Conservation (phyloP, 805 yeast species). For the Candida ponderosae region DNA sequence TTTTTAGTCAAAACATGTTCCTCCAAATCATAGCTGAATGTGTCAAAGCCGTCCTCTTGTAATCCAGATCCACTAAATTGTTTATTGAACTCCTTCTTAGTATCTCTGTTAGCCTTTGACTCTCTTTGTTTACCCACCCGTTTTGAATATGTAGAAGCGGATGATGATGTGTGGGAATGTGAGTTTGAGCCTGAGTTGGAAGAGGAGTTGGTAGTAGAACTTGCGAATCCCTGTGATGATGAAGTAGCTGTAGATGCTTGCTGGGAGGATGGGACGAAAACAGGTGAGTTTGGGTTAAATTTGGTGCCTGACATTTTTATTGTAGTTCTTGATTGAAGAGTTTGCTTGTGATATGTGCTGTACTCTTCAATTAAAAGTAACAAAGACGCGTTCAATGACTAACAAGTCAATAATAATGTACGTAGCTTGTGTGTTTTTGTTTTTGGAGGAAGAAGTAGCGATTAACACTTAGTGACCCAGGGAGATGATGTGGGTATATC, state of each 20-base stretch:
- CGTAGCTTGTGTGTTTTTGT: not conserved
- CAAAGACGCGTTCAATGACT: not conserved
- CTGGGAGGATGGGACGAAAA: constrained; percentile 12
- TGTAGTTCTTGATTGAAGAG: constrained; percentile 12
- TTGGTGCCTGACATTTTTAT: constrained; percentile 9
- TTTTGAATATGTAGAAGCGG: not conserved
- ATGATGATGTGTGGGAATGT: not conserved
- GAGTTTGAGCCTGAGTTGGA: constrained; percentile 4
- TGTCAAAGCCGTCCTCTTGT: constrained; percentile 14
- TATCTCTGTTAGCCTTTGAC: not conserved
- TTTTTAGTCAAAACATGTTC: constrained; percentile 26
- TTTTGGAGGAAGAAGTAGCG: not conserved
- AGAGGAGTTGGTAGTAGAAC: constrained; percentile 8
- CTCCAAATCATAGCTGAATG: constrained; percentile 18
- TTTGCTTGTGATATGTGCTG: not conserved
- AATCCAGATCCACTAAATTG: not conserved
- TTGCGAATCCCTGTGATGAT: not conserved
- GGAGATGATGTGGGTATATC: no score
- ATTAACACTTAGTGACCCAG: not conserved
- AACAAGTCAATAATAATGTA: not conserved
- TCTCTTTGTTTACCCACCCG: not conserved
- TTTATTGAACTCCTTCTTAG: not conserved
- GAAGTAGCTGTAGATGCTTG: not conserved
- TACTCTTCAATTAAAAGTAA: not conserved
- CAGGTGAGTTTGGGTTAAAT: constrained; percentile 12